A percentile compares a stretch with the other conserved stretches of the same genome.
phyloP scores from a whole-genome alignment of 2,329 filamentous ascomycete genomes.

The Aspergillus jensenii region DNA sequence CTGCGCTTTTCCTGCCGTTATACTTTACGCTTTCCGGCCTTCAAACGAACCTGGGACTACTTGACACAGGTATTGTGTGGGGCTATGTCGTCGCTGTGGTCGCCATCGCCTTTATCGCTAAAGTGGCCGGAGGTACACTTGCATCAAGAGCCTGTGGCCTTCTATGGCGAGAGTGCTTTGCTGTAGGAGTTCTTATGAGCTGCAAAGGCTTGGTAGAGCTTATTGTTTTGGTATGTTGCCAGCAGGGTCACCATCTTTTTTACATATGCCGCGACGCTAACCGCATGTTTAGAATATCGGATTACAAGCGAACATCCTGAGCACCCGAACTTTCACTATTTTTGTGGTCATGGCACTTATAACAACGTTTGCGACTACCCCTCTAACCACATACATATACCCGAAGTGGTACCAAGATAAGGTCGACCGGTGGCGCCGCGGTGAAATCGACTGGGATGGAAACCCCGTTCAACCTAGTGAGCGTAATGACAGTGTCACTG shows the following conservation, averaged over 20 bases:
- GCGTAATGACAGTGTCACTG: conserved; percentile 46
- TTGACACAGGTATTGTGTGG: conserved; percentile 82
- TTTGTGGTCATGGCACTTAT: conserved; percentile 92
- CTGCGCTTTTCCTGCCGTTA: conserved; percentile 78
- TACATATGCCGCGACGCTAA: neutral
- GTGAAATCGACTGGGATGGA: conserved; percentile 87
- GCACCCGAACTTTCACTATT: conserved; percentile 80
- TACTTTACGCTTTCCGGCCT: conserved; percentile 93
- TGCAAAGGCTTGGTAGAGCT: conserved; percentile 94
- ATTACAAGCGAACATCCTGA: conserved; percentile 77
- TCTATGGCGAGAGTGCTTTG: conserved; percentile 85
- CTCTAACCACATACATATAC: conserved; percentile 71
- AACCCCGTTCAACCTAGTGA: conserved; percentile 46
- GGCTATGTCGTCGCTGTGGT: conserved; percentile 85
- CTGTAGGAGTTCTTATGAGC: conserved; percentile 90
- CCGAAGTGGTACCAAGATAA: conserved; percentile 75
- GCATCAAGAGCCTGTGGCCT: conserved; percentile 75
- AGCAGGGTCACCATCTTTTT: neutral
- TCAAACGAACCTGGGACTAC: conserved; percentile 80
- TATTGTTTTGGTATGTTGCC: conserved; percentile 74
- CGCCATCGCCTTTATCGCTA: conserved; percentile 76
- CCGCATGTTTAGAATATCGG: conserved; percentile 67
- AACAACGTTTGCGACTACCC: conserved; percentile 81
- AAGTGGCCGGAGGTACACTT: conserved; percentile 78
- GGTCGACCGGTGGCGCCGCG: conserved; percentile 71